Conservation (phyloP, 169 alveolate genomes). For the Cytauxzoon felis region DNA sequence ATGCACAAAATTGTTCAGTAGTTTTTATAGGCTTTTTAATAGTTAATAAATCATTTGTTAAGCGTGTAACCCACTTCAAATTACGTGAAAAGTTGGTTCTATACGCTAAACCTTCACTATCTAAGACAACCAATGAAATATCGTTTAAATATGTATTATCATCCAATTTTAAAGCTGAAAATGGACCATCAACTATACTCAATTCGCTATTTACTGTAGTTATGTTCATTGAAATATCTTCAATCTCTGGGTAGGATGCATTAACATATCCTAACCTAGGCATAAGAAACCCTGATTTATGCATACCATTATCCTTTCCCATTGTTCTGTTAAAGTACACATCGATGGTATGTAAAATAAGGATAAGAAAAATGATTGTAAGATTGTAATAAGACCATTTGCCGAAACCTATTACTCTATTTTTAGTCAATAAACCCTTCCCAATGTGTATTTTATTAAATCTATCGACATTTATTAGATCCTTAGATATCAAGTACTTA, state of each 20-base stretch:
- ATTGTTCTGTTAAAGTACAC: too few relatives aligned
- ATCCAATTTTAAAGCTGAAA: neutral
- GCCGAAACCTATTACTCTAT: too few relatives aligned
- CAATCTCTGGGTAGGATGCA: neutral
- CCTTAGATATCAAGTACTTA: too few relatives aligned
- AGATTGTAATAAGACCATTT: too few relatives aligned
- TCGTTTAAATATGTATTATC: slow-evolving; percentile 10
- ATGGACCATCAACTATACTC: neutral
- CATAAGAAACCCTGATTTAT: neutral
- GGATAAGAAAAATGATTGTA: too few relatives aligned
- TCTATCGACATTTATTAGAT: too few relatives aligned
- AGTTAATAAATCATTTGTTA: slow-evolving; percentile 46
- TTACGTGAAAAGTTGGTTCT: slow-evolving; percentile 29
- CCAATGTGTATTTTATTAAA: too few relatives aligned
- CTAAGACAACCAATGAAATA: slow-evolving; percentile 43
- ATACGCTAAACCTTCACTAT: slow-evolving; percentile 58
- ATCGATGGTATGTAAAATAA: too few relatives aligned
- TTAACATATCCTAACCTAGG: neutral
- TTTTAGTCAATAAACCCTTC: too few relatives aligned
- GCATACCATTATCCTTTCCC: too few relatives aligned
- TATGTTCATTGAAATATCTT: neutral
- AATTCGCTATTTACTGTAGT: neutral
- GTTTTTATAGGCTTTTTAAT: slow-evolving; percentile 28
- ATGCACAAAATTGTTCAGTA: slow-evolving; percentile 12
- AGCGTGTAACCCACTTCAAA: slow-evolving; percentile 48